Base-by-base conservation (phyloP, 1,284 basidiomycete species). In the Ceratobasidium sp. region DNA sequence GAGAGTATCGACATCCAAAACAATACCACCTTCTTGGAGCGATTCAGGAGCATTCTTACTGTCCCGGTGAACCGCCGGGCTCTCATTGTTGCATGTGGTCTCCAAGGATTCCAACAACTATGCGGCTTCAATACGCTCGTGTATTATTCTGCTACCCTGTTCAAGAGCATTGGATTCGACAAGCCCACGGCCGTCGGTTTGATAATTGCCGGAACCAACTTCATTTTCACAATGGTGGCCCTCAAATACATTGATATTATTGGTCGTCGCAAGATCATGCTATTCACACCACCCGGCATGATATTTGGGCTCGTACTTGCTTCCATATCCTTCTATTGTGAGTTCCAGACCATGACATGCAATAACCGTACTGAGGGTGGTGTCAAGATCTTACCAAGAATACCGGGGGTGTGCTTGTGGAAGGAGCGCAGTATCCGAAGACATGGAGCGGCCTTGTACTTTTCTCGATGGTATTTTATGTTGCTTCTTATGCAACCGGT, bases 71-170 rank as follows among this genome's bases (percentile, higher is more conserved):
- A 91, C 72, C 82, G 89, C 23, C 81, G 89, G 41, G 89, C 89
- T 5, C 79, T 91, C 59, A 87, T 88, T 72, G 82, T 93, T 39
- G 88, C 84, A 6, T 90, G 88, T 73, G 89, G 88, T 36, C 84
- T 93, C 75, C 90, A 93, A 78, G 89, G 88, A 0, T 88, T 87
- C 76, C 91, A 93, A 74, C 90, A 93, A 75, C 80, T 92, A 0
- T 91, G 87, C 72, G 90, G 91, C 1, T 89, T 87, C 78, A 87
- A 87, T 73, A 86, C 85, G 0, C 80, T 89, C 67, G 89, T 88
- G 85, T 89, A 89, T 75, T 90, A 89, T 71, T 88, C 84, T 23
- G 87, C 89, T 1, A 90, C 89, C 0, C 82, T 93, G 21, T 93
- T 93, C 79, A 84, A 88, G 73, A 81, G 85, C 73, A 89, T 92